Base-by-base conservation (phyloP, 305 asterid species). In the Andrographis paniculata region DNA sequence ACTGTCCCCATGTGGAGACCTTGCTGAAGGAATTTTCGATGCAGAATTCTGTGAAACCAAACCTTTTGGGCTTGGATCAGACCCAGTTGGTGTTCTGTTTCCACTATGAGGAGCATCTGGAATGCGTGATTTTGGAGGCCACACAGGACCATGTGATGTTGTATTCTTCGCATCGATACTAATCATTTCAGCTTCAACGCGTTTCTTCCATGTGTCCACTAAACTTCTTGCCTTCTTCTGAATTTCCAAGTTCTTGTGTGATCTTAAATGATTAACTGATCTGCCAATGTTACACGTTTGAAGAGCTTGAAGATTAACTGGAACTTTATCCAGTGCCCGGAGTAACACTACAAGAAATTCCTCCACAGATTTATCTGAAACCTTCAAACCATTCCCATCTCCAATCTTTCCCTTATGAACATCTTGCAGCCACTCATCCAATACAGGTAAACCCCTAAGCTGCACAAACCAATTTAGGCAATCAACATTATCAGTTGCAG, bases 351-450 rank as follows among this genome's bases (percentile, higher is more conserved):
- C 61, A 55, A 87, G 87, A 62, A 87, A 80, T 17, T 83, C 96
- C 59, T 87, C 94, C 31, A 72, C 72, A 13, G 77, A 66, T 56
- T 72, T 72, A 58, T 78, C 94, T 61, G 76, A 64, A 23, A 75
- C 84, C 74, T 82, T 79, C 21, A 53, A 42, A 56, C 46, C 59
- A 68, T 45, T 63, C 37, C 63, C 48, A 53, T 68, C 82, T 9
- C 80, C 84, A 64, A 73, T 37, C 58, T 77, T 79, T 61, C 81
- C 89, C 59, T 79, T 91, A 42, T 91, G 92, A 22, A 79, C 66
- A 48, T 91, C 96, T 77, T 91, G 96, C 28, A 91, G 95, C 99
- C 99, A 91, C 43, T 79, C 93, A 47, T 87, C 99, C 51, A 91
- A 62, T 35, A 91, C 70, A 63, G 75, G 68, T 24, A 91, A 65